Conservation (phyloP, 371 early-diverging fungal species). For the Haplosporangium sp. region DNA sequence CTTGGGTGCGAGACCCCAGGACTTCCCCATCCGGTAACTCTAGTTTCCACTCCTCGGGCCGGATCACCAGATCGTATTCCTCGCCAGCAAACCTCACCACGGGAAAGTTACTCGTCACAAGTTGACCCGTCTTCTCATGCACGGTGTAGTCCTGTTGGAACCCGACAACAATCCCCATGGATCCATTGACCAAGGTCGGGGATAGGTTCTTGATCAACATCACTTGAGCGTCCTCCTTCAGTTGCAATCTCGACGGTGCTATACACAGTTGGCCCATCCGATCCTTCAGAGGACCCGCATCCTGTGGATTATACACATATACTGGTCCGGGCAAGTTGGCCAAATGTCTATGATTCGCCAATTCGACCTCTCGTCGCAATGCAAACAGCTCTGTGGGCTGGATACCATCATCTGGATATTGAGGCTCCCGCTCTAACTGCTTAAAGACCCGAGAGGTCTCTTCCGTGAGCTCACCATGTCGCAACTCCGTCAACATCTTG, state of each 20-base stretch:
- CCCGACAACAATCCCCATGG: conserved; percentile 77
- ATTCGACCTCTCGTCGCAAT: conserved; percentile 75
- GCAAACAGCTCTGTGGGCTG: conserved; percentile 86
- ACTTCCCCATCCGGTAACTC: conserved; percentile 64
- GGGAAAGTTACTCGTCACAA: conserved; percentile 57
- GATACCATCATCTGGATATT: conserved; percentile 66
- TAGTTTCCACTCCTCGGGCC: conserved; percentile 68
- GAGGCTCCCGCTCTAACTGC: conserved; percentile 64
- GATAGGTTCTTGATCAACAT: conserved; percentile 87
- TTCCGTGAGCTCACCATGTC: conserved; percentile 67
- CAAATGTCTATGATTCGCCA: conserved; percentile 71
- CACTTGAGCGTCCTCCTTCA: conserved; percentile 87
- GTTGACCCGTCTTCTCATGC: conserved; percentile 1
- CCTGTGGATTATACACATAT: conserved; percentile 52
- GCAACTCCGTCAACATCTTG: conserved; percentile 74
- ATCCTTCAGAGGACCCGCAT: conserved; percentile 55
- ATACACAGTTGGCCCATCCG: conserved; percentile 60
- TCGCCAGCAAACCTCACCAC: conserved; percentile 67
- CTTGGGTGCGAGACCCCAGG: conserved; percentile 60
- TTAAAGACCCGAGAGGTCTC: conserved; percentile 60
- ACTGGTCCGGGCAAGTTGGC: conserved; percentile 59
- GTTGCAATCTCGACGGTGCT: conserved; percentile 65
- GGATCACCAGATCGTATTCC: conserved; percentile 61
- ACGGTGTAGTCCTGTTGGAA: conserved; percentile 54
- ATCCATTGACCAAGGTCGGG: conserved; percentile 84